Conservation (phyloP, 805 yeast species). For the Schwanniomyces yamadae region DNA sequence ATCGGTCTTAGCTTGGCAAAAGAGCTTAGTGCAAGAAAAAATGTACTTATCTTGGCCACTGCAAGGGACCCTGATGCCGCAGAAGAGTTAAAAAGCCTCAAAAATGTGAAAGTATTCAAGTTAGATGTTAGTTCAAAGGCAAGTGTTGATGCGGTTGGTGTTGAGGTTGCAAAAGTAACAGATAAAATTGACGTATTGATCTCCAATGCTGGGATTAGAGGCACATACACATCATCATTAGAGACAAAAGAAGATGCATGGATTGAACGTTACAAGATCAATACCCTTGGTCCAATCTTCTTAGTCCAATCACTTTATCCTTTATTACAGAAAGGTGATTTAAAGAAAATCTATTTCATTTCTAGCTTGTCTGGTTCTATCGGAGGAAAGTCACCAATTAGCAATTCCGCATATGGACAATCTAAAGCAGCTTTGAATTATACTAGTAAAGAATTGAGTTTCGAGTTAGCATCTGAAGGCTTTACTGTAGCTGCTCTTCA, state of each 20-base stretch:
- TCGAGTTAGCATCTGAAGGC: constrained; percentile 21
- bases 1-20: constrained; percentile 36
- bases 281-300: constrained; percentile 33
- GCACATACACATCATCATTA: constrained; percentile 12
- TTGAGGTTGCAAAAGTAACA: neutral
- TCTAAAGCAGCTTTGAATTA: constrained; percentile 39
- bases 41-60: constrained; percentile 39
- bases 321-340: constrained; percentile 17
- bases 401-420: constrained; percentile 25
- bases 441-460: constrained; percentile 21
- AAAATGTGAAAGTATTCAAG: constrained; percentile 14
- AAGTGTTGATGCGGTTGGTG: constrained; percentile 15
- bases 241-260: constrained; percentile 17
- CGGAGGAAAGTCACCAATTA: constrained; percentile 18
- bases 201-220: constrained; percentile 28
- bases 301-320: constrained; percentile 25
- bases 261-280: constrained; percentile 14
- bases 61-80: constrained; percentile 30
- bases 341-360: constrained; percentile 27
- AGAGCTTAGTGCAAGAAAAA: constrained; percentile 20
- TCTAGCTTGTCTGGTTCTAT: constrained; percentile 28
- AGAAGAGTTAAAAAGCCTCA: constrained; percentile 12
- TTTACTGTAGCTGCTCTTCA: constrained; percentile 30
- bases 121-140: constrained; percentile 27
- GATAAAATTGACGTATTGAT: constrained; percentile 31